These are phyloP conservation scores for Zymoseptoria ardabiliae DNA, from an alignment of 2,329 filamentous ascomycete species.

Conservation along the genomic window DNA sequence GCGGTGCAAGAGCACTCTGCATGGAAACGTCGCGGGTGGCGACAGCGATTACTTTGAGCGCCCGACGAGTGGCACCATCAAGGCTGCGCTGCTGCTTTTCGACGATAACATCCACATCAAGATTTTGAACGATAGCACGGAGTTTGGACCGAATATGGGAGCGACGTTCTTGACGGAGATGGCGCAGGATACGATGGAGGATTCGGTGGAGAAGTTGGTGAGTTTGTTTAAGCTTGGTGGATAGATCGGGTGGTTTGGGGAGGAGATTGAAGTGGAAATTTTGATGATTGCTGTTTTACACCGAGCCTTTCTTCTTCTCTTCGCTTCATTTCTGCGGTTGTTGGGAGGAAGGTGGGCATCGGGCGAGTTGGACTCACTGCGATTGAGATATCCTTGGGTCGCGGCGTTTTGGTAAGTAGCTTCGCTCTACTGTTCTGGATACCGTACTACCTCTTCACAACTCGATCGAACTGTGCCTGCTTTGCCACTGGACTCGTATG, in stretches of 20 bases:
- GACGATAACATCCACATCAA: constrained; percentile 51
- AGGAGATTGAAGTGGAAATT: not conserved
- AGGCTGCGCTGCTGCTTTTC: constrained; percentile 57
- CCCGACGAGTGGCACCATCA: constrained; percentile 53
- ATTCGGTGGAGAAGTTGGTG: constrained; percentile 28
- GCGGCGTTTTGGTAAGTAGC: not conserved
- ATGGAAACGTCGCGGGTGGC: constrained; percentile 55
- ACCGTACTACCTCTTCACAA: not conserved
- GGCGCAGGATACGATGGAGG: constrained; percentile 23
- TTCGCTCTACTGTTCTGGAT: not conserved
- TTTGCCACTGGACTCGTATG: too few relatives aligned
- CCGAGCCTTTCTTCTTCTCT: not conserved
- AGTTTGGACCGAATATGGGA: constrained; percentile 32
- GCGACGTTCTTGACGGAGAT: constrained; percentile 30
- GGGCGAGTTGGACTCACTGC: not conserved
- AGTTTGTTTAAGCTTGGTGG: constrained; percentile 31
- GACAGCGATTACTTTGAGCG: constrained; percentile 66
- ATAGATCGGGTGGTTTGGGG: not conserved
- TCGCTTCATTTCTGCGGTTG: not conserved
- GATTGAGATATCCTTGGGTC: not conserved
- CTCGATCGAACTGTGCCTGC: too few relatives aligned
- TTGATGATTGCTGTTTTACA: not conserved
- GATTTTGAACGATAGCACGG: constrained; percentile 34
- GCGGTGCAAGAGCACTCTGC: constrained; percentile 64
- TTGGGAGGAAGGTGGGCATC: not conserved